Conservation (phyloP, 164 flowering plant genomes). For the Berberis vulgaris region DNA sequence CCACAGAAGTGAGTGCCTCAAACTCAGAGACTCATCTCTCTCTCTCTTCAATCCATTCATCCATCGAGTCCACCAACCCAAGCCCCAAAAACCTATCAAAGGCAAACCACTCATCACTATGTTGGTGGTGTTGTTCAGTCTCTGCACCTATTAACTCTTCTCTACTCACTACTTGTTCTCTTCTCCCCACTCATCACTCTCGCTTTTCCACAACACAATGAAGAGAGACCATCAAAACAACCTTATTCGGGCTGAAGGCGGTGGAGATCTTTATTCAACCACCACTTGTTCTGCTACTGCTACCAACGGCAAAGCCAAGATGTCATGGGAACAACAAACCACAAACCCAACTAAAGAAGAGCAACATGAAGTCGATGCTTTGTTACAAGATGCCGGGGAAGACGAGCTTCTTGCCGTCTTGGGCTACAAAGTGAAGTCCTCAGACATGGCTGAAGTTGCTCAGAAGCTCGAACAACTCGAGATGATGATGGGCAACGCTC, state of each 20-base stretch:
- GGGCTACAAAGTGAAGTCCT: constrained; percentile 65
- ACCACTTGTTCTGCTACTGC: not conserved
- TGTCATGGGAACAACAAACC: constrained; percentile 28
- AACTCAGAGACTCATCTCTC: not conserved
- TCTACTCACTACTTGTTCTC: not conserved
- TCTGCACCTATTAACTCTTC: not conserved
- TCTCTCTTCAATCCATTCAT: not conserved
- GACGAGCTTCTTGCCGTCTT: constrained; percentile 72
- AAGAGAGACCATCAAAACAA: not conserved
- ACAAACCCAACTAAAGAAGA: constrained; percentile 4
- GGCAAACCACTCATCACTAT: not conserved
- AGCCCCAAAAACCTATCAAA: not conserved
- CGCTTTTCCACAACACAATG: not conserved
- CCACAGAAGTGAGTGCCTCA: constrained; percentile 5
- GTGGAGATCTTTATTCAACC: constrained; percentile 1
- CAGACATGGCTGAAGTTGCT: constrained; percentile 83
- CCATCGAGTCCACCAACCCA: not conserved
- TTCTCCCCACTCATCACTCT: not conserved
- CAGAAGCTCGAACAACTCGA: constrained; percentile 73
- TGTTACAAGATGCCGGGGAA: constrained; percentile 32
- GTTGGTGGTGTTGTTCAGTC: not conserved
- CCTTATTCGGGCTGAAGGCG: not conserved
- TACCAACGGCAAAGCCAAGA: constrained; percentile 16
- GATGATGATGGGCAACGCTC: constrained; percentile 43
- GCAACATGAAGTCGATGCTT: too few species aligned